Evolutionary conservation across 176 grass and related monocot species (phyloP).

Genomic region (Metroxylon sagu): DNA sequence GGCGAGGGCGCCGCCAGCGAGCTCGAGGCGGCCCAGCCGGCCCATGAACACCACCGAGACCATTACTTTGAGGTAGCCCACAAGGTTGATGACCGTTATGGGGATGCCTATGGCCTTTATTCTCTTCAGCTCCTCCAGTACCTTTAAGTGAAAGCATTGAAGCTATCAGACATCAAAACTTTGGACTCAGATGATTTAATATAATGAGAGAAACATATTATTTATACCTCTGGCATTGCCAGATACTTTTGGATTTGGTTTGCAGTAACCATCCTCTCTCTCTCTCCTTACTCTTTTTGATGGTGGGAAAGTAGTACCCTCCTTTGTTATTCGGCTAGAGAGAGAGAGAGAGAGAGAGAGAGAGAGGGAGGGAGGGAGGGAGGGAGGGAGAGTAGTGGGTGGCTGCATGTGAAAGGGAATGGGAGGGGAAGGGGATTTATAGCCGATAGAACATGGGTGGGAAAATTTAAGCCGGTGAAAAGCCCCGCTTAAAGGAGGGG

Average conservation of each 20-base stretch:
- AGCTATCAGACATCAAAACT: neutral
- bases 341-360: neutral
- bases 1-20: conserved; percentile 18
- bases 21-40: conserved; percentile 14
- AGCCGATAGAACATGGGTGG: neutral
- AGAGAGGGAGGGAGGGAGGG: neutral
- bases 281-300: too few species aligned
- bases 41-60: conserved; percentile 17
- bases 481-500: neutral
- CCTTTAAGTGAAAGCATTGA: neutral
- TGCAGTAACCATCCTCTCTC: neutral
- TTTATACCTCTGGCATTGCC: neutral
- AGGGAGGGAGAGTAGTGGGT: neutral
- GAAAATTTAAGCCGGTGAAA: neutral
- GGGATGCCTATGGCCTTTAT: conserved; percentile 18
- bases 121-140: conserved; percentile 11
- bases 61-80: conserved; percentile 15
- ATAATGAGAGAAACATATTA: neutral
- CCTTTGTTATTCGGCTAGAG: too few species aligned
- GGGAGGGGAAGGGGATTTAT: neutral
- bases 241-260: neutral
- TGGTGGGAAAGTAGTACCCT: too few species aligned
- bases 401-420: neutral
- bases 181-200: neutral
- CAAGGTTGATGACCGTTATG: conserved; percentile 13